phyloP scores from a whole-genome alignment of 768 basidiomycete species.

The Suillus brevipes region DNA sequence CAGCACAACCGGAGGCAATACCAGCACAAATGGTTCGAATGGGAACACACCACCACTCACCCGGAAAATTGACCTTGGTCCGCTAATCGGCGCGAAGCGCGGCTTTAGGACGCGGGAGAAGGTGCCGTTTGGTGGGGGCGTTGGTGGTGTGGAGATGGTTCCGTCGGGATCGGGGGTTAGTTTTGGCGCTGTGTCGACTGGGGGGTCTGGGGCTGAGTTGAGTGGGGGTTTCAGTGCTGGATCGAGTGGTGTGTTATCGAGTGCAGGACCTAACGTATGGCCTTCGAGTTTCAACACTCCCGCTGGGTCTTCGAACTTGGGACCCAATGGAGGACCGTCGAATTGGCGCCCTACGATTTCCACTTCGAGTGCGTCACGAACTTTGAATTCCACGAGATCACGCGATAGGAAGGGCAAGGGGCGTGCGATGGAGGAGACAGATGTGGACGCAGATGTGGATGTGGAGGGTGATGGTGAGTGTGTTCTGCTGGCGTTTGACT shows the following conservation, averaged over 20 bases:
- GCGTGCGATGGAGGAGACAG: conserved; percentile 9
- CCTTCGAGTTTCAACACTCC: not conserved
- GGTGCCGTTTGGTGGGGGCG: conserved; percentile 56
- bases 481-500: not conserved
- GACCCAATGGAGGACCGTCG: not conserved
- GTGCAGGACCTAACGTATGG: not conserved
- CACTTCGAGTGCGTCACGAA: not conserved
- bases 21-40: conserved; percentile 10
- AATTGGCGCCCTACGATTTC: not conserved
- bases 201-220: not conserved
- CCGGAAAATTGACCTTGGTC: conserved; percentile 52
- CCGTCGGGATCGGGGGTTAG: conserved; percentile 13
- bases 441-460: conserved; percentile 18
- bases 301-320: not conserved
- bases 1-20: conserved; percentile 14
- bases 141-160: conserved; percentile 63
- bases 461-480: conserved; percentile 23
- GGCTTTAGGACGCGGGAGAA: conserved; percentile 65
- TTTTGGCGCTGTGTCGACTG: not conserved
- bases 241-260: not conserved
- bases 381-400: not conserved
- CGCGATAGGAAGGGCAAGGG: conserved; percentile 30
- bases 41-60: not conserved
- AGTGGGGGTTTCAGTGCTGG: not conserved
- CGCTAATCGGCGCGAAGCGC: conserved; percentile 57